A percentile compares a stretch with the other conserved stretches of the same genome.
Evolutionary conservation across 768 basidiomycete genomes (phyloP).

Genomic region (Boletus insuetus): DNA sequence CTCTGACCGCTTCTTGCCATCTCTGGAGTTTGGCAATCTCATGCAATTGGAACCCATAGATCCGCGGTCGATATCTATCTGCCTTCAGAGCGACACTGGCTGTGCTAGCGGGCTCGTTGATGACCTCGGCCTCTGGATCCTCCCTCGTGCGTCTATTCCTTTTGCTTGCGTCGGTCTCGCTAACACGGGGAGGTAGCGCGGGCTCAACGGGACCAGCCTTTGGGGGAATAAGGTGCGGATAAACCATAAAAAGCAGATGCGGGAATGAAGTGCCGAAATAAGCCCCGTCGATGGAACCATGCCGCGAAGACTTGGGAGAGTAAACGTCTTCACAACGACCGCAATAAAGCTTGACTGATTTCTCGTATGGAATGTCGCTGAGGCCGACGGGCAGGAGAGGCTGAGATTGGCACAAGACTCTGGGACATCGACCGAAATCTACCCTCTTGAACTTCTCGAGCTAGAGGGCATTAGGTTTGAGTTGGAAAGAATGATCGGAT

Average conservation of each 20-base stretch:
- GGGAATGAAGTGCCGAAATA: conserved; percentile 99
- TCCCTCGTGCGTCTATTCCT: conserved; percentile 54
- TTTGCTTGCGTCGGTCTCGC: conserved; percentile 32
- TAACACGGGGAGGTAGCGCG: conserved; percentile 23
- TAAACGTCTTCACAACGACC: conserved; percentile 99
- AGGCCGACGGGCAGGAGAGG: conserved; percentile 96
- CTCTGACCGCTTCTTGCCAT: conserved; percentile 94
- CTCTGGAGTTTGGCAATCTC: conserved; percentile 91
- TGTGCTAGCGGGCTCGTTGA: conserved; percentile 72
- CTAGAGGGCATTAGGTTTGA: conserved; percentile 35
- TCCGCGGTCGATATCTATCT: conserved; percentile 87
- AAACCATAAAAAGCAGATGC: conserved; percentile 95
- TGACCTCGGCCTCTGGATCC: conserved; percentile 49
- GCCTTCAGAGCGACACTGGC: conserved; percentile 83
- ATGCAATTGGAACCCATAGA: conserved; percentile 96
- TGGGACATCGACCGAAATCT: conserved; percentile 97
- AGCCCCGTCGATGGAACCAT: conserved; percentile 96
- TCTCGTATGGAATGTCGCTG: conserved; percentile 96
- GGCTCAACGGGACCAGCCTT: conserved; percentile 59
- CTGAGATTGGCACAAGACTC: conserved; percentile 92
- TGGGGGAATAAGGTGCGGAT: conserved; percentile 86
- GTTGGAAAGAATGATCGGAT: background rate
- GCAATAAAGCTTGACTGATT: conserved; percentile 98
- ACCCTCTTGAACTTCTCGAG: conserved; percentile 98
- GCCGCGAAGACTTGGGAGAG: conserved; percentile 93